These are phyloP conservation scores for Fusarium transvaalense DNA, from an alignment of 2,329 filamentous ascomycete genomes.

Conservation along the genomic window DNA sequence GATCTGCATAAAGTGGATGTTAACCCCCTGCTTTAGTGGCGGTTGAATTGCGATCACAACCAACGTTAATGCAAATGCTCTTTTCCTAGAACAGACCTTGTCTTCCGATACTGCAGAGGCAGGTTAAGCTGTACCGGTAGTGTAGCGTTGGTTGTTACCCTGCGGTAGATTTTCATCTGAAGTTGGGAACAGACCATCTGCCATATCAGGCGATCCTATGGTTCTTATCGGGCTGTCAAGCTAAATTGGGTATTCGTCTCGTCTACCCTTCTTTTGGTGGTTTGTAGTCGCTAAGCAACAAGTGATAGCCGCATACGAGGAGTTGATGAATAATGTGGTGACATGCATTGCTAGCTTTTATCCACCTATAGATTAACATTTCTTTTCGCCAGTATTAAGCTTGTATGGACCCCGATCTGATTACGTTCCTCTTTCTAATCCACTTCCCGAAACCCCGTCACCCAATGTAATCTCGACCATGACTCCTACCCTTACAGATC, in stretches of 20 bases:
- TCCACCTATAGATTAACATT: neutral
- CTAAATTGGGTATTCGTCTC: neutral
- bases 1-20: constrained; percentile 4
- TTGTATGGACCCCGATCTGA: neutral
- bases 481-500: neutral
- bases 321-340: neutral
- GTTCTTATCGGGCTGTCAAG: neutral
- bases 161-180: constrained; percentile 1
- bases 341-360: neutral
- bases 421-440: neutral
- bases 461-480: neutral
- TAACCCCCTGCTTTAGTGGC: neutral
- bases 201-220: constrained; percentile 7
- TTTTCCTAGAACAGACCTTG: neutral
- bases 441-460: neutral
- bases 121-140: neutral
- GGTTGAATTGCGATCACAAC: neutral
- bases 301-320: neutral
- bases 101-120: neutral
- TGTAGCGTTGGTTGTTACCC: neutral
- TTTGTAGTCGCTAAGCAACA: neutral
- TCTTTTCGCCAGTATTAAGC: neutral
- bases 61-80: neutral
- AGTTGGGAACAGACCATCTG: neutral
- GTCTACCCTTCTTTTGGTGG: neutral